A percentile compares a stretch with the other conserved stretches of the same genome.
Evolutionary conservation across 768 basidiomycete genomes (phyloP).

Genomic region (Porphyrellus cyaneotinctus): DNA sequence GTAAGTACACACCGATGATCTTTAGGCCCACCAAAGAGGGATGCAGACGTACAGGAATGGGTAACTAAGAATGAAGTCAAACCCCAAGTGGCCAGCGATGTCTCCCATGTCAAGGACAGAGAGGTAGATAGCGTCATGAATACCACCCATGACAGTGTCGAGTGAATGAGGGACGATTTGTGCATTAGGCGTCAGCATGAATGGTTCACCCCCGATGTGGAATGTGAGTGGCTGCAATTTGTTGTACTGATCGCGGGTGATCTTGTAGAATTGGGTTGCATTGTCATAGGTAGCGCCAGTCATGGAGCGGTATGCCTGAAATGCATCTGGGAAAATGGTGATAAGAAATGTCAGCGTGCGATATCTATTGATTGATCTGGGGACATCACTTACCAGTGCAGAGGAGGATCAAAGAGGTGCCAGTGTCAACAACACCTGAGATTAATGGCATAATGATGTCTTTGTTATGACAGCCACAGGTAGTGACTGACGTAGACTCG

Average conservation of each 20-base stretch:
- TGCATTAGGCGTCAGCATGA: slow-evolving; percentile 22
- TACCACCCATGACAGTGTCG: slow-evolving; percentile 21
- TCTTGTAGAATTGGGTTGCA: background rate
- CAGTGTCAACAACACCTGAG: slow-evolving; percentile 34
- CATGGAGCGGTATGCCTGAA: background rate
- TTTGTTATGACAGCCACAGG: too few relatives aligned
- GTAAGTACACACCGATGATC: background rate
- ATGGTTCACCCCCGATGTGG: background rate
- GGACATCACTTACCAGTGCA: slow-evolving; percentile 15
- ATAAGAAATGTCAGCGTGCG: background rate
- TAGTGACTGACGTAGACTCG: too few relatives aligned
- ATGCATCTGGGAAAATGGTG: background rate
- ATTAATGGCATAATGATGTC: slow-evolving; percentile 18
- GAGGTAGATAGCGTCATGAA: slow-evolving; percentile 20
- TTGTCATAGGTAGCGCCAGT: background rate
- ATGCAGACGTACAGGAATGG: slow-evolving; percentile 7
- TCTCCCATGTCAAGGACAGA: slow-evolving; percentile 20
- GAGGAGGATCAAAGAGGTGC: slow-evolving; percentile 25
- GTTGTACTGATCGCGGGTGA: background rate
- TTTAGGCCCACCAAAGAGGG: background rate
- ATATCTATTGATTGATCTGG: too few relatives aligned
- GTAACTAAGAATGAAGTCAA: slow-evolving; percentile 22
- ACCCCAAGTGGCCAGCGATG: background rate
- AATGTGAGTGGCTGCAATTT: background rate
- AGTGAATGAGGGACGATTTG: slow-evolving; percentile 36